phyloP scores from a whole-genome alignment of 176 grass and related monocot species.

The Paspalum notatum region DNA sequence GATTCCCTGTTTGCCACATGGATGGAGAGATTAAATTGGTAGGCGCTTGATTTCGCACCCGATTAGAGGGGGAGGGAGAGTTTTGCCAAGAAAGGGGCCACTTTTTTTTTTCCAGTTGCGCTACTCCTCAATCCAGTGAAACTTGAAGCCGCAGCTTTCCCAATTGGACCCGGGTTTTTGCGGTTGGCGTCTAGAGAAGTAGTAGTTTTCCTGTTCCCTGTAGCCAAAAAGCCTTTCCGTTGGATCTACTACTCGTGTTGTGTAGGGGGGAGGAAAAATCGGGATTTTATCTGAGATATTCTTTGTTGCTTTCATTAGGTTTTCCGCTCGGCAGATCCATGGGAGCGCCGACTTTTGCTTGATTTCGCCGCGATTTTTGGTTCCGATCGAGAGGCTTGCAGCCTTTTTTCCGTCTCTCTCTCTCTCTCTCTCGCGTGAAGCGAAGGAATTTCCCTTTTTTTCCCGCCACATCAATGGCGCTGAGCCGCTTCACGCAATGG shows the following conservation, averaged over 20 bases:
- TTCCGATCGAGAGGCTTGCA: constrained; percentile 24
- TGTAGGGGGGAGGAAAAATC: not conserved
- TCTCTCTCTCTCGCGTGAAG: not conserved
- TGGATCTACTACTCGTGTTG: constrained; percentile 30
- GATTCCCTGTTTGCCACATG: not conserved
- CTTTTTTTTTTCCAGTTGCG: constrained; percentile 23
- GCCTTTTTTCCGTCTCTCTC: not conserved
- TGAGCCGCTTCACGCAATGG: constrained; percentile 60
- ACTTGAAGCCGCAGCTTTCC: constrained; percentile 19
- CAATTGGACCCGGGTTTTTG: constrained; percentile 7
- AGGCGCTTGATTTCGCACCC: not conserved
- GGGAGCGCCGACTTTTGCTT: constrained; percentile 27
- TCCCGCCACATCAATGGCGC: constrained; percentile 45
- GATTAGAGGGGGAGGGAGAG: not conserved
- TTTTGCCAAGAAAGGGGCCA: not conserved
- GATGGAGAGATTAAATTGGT: not conserved
- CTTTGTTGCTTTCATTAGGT: not conserved
- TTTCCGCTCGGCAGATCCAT: constrained; percentile 42
- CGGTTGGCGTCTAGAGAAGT: constrained; percentile 28
- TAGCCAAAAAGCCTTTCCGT: not conserved
- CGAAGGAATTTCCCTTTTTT: not conserved
- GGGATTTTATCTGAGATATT: not conserved
- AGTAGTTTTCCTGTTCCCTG: constrained; percentile 24
- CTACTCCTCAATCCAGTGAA: not conserved
- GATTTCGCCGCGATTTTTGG: constrained; percentile 46